Base-by-base conservation (phyloP, 164 flowering plant genomes). In the Stephania cephalantha region DNA sequence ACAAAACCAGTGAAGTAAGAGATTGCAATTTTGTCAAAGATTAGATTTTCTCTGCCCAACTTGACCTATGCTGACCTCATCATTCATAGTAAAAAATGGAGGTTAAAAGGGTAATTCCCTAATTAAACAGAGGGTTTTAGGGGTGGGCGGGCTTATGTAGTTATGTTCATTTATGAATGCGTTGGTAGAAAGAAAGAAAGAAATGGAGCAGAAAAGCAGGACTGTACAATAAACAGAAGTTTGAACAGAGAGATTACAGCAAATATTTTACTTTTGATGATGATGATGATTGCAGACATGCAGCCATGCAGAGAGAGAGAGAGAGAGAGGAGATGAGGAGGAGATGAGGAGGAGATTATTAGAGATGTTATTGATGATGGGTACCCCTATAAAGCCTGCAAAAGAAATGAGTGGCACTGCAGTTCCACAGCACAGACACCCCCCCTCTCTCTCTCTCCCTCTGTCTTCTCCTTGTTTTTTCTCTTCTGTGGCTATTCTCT, bases 161-260 rank as follows among this genome's bases (percentile, higher is more conserved):
- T 61, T 61, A n/a, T 5, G 52, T 11, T 44, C 13, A 35, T 58
- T 31, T 52, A 46, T 46, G 31, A 65, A 18, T 35, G 42, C 4
- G 42, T 35, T 35, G 25, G 25, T 25, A 35, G 3, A 35, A 2
- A 35, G 42, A 35, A 35, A 35, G 42, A 35, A 4, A 35, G 42
- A 63, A 76, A 35, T 22, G 72, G 53, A 42, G 75, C 70, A 73
- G 69, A 10, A 20, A 52, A 22, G 42, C 42, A 35, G 48, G 31
- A 48, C 85, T 87, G 90, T 77, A n/a, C n/a, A 80, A 81, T 81
- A 83, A 79, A 88, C 92, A 88, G 92, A 42, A 78, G 83, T 80
- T 81, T 76, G 78, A 85, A 80, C 89, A 85, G 92, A 80, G 85
- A 82, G 84, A 83, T 81, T 86, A 84, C 85, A 35, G 4, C 42